Base-by-base conservation (phyloP, 177 flowering plant genomes). In the Tripterygium wilfordii region DNA sequence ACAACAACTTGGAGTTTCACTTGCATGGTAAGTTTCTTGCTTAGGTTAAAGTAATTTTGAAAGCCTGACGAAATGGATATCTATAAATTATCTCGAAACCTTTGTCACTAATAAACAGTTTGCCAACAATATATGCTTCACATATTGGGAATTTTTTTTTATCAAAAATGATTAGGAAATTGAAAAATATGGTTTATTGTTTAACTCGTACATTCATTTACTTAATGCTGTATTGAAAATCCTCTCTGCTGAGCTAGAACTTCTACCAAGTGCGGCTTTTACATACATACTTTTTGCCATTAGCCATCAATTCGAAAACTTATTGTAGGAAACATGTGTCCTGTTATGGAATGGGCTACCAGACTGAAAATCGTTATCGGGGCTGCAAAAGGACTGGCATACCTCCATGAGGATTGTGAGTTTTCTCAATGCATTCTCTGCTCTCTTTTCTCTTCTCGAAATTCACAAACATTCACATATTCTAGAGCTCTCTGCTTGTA, bases 1-100 rank as follows among this genome's bases (percentile, higher is more conserved):
- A 87, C 54, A 71, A 71, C 54, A 83, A 85, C 36, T 45, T 87
- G 67, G 85, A 84, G 43, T 82, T 76, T 48, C 92, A 84, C 58
- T 65, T 84, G 29, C 92, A 88, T 57, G 92, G 94, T 84, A 53
- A 59, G 61, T 49, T 20, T 4, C 10, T n/a, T 4, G 29, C n/a
- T 19, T 38, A 18, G 10, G 15, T 18, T 33, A 38, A 4, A 22
- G 4, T 2, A 36, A 6, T 10, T 36, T 10, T 36, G 18, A 15
- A 5, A 1, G n/a, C 19, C 20, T 45, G 32, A n/a, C n/a, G n/a
- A n/a, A n/a, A n/a, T n/a, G n/a, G n/a, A n/a, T n/a, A n/a, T n/a
- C n/a, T n/a, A n/a, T n/a, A n/a, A n/a, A n/a, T n/a, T n/a, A n/a
- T n/a, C n/a, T n/a, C 30, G 27, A 18, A 36, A n/a, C 17, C 24